Percentiles rank a stretch among this genome's conserved stretches.
Conservation (phyloP, 1,139 yeast species). For the Pichia kudriavzevii region DNA sequence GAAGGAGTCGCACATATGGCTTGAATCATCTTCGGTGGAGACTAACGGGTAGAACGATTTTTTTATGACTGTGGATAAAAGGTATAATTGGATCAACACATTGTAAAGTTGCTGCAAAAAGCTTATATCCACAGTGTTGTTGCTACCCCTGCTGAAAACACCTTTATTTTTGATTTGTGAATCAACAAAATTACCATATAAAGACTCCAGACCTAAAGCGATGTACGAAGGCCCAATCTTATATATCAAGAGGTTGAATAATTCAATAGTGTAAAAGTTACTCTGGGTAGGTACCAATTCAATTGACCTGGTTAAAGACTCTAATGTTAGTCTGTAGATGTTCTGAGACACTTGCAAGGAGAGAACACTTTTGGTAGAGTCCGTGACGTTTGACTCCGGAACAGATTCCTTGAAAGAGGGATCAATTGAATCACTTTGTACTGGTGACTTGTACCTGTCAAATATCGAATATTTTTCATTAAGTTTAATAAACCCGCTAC, state of each 20-base stretch:
- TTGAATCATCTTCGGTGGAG: constrained; percentile 32
- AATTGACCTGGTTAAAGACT: constrained; percentile 69
- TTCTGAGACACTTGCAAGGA: constrained; percentile 47
- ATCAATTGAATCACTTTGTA: neutral
- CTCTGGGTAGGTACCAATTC: constrained; percentile 64
- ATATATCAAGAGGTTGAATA: constrained; percentile 58
- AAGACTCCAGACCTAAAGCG: constrained; percentile 67
- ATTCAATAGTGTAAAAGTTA: constrained; percentile 56
- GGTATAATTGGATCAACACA: constrained; percentile 56
- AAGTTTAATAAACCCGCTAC: constrained; percentile 32
- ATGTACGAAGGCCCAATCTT: constrained; percentile 71
- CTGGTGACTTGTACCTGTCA: constrained; percentile 18
- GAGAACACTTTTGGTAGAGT: constrained; percentile 18
- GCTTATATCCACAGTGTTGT: constrained; percentile 35
- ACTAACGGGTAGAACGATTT: constrained; percentile 57
- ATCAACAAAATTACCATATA: constrained; percentile 38
- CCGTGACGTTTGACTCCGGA: constrained; percentile 1
- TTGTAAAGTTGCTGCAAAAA: constrained; percentile 46
- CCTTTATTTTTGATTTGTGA: constrained; percentile 23
- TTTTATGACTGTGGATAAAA: constrained; percentile 68
- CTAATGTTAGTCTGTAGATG: constrained; percentile 66
- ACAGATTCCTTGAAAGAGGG: constrained; percentile 4
- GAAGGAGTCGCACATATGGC: constrained; percentile 52
- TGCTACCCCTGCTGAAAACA: constrained; percentile 19
- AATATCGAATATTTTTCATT: constrained; percentile 34